Percentiles rank a stretch among this genome's conserved stretches.
phyloP scores from a whole-genome alignment of 2,329 filamentous ascomycete species.

The Iodosphaeria phyllophila region DNA sequence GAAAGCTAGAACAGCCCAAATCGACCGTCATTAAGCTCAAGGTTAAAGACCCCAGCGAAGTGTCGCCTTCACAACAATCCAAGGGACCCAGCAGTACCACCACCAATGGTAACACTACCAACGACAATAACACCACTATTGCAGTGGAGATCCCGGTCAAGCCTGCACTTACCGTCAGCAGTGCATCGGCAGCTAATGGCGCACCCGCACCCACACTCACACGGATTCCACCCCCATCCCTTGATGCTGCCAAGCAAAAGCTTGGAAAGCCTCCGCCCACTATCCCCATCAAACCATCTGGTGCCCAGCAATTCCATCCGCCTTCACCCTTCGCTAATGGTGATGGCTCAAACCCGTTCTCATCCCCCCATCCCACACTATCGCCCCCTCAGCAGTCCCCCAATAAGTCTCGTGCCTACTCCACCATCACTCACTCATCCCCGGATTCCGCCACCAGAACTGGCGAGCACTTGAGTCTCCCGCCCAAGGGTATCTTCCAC shows the following conservation, averaged over 20 bases:
- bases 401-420: slow-evolving; percentile 19
- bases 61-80: slow-evolving; percentile 7
- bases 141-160: slow-evolving; percentile 7
- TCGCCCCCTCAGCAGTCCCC: slow-evolving; percentile 21
- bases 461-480: slow-evolving; percentile 7
- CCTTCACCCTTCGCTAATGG: slow-evolving; percentile 12
- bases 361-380: slow-evolving; percentile 22
- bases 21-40: slow-evolving; percentile 34
- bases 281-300: slow-evolving; percentile 11
- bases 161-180: slow-evolving; percentile 4
- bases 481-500: slow-evolving; percentile 14
- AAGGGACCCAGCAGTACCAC: too few species aligned
- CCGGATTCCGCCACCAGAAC: slow-evolving; percentile 6
- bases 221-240: too few species aligned
- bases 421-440: slow-evolving; percentile 15
- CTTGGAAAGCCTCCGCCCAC: too few species aligned
- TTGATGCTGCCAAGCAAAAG: slow-evolving; percentile 1
- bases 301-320: slow-evolving; percentile 10
- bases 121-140: slow-evolving; percentile 7
- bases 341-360: slow-evolving; percentile 19
- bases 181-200: slow-evolving; percentile 3
- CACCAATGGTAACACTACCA: too few species aligned
- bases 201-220: too few species aligned
- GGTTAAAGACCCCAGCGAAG: slow-evolving; percentile 15
- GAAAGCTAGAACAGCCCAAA: slow-evolving; percentile 40